Conservation (phyloP, 1,139 yeast species). For the Petasospora fabianii region DNA sequence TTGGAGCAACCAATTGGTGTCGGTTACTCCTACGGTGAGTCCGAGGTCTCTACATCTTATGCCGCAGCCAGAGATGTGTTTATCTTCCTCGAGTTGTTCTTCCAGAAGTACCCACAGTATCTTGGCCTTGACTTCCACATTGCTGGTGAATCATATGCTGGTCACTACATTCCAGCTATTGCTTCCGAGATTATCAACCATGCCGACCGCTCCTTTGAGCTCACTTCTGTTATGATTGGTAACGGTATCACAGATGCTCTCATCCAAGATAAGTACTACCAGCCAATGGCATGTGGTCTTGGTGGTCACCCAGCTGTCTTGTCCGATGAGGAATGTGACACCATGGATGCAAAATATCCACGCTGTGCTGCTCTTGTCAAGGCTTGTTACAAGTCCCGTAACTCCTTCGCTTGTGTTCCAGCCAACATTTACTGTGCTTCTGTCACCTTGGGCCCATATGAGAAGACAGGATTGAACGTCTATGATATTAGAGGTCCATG, state of each 20-base stretch:
- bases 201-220: conserved; percentile 63
- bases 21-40: conserved; percentile 68
- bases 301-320: conserved; percentile 74
- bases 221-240: conserved; percentile 72
- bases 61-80: conserved; percentile 75
- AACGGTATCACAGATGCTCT: conserved; percentile 80
- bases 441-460: conserved; percentile 42
- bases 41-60: conserved; percentile 53
- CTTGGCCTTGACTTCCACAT: conserved; percentile 63
- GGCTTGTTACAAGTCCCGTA: conserved; percentile 50
- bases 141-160: conserved; percentile 87
- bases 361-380: conserved; percentile 50
- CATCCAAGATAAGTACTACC: conserved; percentile 63
- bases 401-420: conserved; percentile 50
- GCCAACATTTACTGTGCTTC: conserved; percentile 40
- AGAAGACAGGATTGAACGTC: conserved; percentile 58
- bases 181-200: conserved; percentile 68
- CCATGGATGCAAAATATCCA: conserved; percentile 50
- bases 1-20: conserved; percentile 74
- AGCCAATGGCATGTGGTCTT: conserved; percentile 82
- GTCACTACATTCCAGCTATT: conserved; percentile 80
- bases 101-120: conserved; percentile 68
- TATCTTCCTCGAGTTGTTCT: conserved; percentile 72
- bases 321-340: conserved; percentile 55
- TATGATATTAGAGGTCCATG: conserved; percentile 67